Evolutionary conservation across 1,284 basidiomycete genomes (phyloP).

Genomic region (Vanrija pseudolonga): DNA sequence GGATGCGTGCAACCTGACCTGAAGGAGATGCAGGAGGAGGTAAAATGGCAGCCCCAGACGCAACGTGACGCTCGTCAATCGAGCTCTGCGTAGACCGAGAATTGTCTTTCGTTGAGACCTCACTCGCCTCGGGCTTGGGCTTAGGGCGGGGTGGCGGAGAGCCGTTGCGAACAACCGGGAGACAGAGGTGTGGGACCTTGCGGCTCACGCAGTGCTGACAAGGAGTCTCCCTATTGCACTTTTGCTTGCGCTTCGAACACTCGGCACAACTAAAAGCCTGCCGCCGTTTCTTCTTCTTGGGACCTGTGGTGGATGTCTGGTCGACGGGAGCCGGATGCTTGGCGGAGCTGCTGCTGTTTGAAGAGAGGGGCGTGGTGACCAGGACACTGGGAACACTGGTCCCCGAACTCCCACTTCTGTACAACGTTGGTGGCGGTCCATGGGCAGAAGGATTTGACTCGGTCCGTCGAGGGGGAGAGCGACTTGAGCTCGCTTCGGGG

Average conservation of each 20-base stretch:
- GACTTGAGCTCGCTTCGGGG: no score
- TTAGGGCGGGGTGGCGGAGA: constrained; percentile 2
- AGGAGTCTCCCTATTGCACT: constrained; percentile 45
- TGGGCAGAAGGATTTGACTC: no score
- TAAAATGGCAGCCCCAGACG: constrained; percentile 11
- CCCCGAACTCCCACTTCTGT: no score
- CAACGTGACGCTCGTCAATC: no score
- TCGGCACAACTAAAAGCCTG: constrained; percentile 42
- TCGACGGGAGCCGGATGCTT: constrained; percentile 11
- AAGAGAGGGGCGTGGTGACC: background rate
- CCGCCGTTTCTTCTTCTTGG: constrained; percentile 45
- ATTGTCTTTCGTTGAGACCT: background rate
- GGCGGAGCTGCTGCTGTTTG: background rate
- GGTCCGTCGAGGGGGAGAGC: no score
- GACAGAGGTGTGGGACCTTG: constrained; percentile 39
- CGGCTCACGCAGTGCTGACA: constrained; percentile 44
- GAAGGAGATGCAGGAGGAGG: no score
- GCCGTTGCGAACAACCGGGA: constrained; percentile 17
- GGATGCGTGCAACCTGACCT: no score
- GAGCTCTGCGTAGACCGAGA: background rate
- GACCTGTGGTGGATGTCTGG: constrained; percentile 1
- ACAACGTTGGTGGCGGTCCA: no score
- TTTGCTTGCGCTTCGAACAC: constrained; percentile 46
- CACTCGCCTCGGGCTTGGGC: constrained; percentile 1
- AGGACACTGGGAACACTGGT: no score